A percentile compares a stretch with the other conserved stretches of the same genome.
phyloP scores from a whole-genome alignment of 441 rosid genomes.

The Aleurites moluccanus region DNA sequence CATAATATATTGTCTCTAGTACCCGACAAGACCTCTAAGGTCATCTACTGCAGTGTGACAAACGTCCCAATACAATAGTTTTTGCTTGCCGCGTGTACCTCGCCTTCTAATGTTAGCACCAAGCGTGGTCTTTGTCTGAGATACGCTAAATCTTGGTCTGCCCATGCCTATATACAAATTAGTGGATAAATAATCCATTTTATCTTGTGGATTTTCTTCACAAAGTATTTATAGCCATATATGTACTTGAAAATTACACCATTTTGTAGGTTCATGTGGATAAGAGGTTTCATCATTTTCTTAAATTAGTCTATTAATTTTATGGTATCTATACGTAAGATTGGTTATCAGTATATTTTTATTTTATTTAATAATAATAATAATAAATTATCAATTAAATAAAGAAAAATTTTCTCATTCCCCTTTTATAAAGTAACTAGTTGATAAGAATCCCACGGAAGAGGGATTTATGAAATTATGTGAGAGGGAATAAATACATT shows the following conservation, averaged over 20 bases:
- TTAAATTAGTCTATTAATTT: too few relatives aligned
- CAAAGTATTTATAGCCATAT: too few relatives aligned
- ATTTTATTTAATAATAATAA: too few relatives aligned
- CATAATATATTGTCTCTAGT: slow-evolving; percentile 18
- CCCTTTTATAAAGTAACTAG: not conserved
- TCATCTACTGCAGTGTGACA: not conserved
- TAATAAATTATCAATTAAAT: too few relatives aligned
- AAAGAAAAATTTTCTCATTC: not conserved
- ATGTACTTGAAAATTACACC: too few relatives aligned
- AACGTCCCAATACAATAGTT: not conserved
- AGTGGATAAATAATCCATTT: not conserved
- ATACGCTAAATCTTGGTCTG: not conserved
- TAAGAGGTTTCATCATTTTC: not conserved
- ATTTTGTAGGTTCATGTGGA: not conserved
- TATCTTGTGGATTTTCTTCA: not conserved
- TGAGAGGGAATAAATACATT: not conserved
- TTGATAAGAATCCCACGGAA: not conserved
- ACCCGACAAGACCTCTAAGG: slow-evolving; percentile 1
- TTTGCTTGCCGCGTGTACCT: slow-evolving; percentile 15
- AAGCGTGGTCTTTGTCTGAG: slow-evolving; percentile 6
- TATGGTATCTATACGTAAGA: too few relatives aligned
- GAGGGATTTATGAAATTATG: not conserved
- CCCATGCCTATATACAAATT: not conserved
- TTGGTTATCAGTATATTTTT: too few relatives aligned
- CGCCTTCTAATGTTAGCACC: not conserved